Evolutionary conservation across 768 basidiomycete species (phyloP), one percentile per base, ranked within the genome.

Genomic region (Boletus vermiculosoides): DNA sequence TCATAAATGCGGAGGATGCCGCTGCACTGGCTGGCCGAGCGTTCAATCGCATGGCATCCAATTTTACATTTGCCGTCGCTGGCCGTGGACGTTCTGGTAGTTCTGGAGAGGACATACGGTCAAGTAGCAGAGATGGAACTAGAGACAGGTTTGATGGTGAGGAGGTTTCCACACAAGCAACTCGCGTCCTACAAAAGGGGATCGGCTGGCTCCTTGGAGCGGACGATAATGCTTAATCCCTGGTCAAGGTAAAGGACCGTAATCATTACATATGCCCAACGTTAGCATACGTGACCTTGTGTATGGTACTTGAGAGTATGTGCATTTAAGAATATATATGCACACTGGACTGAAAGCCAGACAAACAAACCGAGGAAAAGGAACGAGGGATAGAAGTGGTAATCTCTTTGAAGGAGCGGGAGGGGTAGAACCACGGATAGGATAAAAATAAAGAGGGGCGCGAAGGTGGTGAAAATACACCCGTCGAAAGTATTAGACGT

Each of bases 141-240:
- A 72, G 76, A 46, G 70, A 77, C 47, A 73, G 75, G 56, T 73
- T 72, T 57, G 81, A 81, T 50, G 76, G 76, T 39, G 84, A 81
- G 18, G 88, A 88, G 52, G 85, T 90, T 41, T 83, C 86, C 20
- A 71, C 81, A n/a, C 86, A 88, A 63, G 92, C 92, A 2, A 83
- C 85, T 48, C 80, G 87, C 33, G 92, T 85, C 4, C 71, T 98
- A 41, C 90, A 92, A 37, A 88, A 88, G 66, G 96, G 96, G 9
- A 92, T 98, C 51, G 95, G 95, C 30, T 98, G 96, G 96, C 78
- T 98, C 30, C 86, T 98, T 55, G 96, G 96, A 41, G 90, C 86
- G 13, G 94, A 94, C 58, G 87, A 85, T 30, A 60, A 60, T 41
- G 50, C 37, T 40, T 62, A 33, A 57, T 30, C 25, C 30, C 22